These are phyloP conservation scores for Nyssa sinensis DNA, from an alignment of 148 eudicot genomes.

Conservation along the genomic window DNA sequence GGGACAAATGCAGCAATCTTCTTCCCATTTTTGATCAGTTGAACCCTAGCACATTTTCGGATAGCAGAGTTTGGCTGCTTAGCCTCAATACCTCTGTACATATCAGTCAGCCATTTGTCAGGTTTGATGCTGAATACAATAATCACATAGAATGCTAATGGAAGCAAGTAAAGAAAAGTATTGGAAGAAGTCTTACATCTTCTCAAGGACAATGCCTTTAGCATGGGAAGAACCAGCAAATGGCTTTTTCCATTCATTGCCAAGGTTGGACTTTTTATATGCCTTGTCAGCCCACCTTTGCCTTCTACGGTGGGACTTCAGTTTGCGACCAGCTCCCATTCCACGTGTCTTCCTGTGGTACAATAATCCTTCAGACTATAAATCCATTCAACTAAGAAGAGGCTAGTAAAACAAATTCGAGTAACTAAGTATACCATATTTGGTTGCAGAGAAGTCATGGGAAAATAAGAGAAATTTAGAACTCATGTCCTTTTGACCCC, in stretches of 20 bases:
- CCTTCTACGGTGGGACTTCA: constrained; percentile 73
- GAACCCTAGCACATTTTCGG: constrained; percentile 47
- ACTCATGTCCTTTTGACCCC: not conserved
- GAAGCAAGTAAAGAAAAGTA: not conserved
- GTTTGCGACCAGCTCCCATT: constrained; percentile 89
- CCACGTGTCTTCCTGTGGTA: constrained; percentile 65
- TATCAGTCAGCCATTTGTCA: not conserved
- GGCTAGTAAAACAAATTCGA: not conserved
- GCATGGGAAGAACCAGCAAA: constrained; percentile 87
- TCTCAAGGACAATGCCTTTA: constrained; percentile 85
- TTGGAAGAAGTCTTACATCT: constrained; percentile 42
- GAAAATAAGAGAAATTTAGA: not conserved
- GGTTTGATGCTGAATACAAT: not conserved
- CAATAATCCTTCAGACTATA: not conserved
- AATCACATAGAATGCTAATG: not conserved
- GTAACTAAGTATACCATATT: not conserved
- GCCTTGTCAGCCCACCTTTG: constrained; percentile 90
- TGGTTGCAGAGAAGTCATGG: not conserved
- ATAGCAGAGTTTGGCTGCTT: constrained; percentile 56
- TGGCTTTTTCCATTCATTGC: constrained; percentile 89
- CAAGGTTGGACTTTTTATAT: constrained; percentile 86
- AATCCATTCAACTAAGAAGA: not conserved
- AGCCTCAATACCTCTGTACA: constrained; percentile 47
- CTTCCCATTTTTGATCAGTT: constrained; percentile 51
- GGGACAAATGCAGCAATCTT: constrained; percentile 54